Evolutionary conservation across 2,329 filamentous ascomycete genomes (phyloP).

Genomic region (Arthrobotrys pseudoclavata): DNA sequence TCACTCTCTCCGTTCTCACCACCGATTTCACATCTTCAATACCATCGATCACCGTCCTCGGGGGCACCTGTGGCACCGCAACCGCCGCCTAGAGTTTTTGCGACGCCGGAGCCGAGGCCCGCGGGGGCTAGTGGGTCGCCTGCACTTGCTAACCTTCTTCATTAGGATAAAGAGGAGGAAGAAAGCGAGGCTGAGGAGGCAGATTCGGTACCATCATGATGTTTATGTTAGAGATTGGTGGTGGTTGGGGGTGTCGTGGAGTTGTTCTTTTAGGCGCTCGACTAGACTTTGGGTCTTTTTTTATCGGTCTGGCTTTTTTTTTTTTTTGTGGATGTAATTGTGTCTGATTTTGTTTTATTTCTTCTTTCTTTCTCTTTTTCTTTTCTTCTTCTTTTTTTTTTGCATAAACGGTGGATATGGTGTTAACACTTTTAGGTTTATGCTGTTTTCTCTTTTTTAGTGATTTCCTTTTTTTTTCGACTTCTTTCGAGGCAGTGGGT

Average conservation of each 20-base stretch:
- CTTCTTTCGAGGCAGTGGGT: constrained; percentile 4
- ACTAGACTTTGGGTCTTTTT: constrained; percentile 6
- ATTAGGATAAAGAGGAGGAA: constrained; percentile 58
- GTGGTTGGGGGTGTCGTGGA: neutral
- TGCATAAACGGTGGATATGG: constrained; percentile 59
- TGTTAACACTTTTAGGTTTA: constrained; percentile 48
- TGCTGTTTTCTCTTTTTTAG: constrained; percentile 2
- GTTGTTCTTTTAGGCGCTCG: neutral
- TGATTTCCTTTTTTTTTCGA: neutral
- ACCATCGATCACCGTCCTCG: constrained; percentile 49
- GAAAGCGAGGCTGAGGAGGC: constrained; percentile 32
- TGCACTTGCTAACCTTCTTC: constrained; percentile 64
- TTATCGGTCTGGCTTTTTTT: constrained; percentile 16
- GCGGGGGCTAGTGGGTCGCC: constrained; percentile 63
- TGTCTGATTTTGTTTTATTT: neutral
- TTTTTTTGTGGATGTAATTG: constrained; percentile 31
- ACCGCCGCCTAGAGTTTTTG: constrained; percentile 52
- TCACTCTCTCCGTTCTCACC: constrained; percentile 52
- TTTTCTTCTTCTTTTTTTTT: constrained; percentile 18
- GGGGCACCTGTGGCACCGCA: constrained; percentile 41
- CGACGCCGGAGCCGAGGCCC: constrained; percentile 50
- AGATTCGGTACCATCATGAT: constrained; percentile 29
- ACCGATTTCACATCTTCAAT: constrained; percentile 35
- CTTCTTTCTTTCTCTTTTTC: constrained; percentile 24
- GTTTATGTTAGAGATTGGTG: neutral